phyloP scores from a whole-genome alignment of 2,329 filamentous ascomycete genomes.

The Pseudogymnoascus sp. region DNA sequence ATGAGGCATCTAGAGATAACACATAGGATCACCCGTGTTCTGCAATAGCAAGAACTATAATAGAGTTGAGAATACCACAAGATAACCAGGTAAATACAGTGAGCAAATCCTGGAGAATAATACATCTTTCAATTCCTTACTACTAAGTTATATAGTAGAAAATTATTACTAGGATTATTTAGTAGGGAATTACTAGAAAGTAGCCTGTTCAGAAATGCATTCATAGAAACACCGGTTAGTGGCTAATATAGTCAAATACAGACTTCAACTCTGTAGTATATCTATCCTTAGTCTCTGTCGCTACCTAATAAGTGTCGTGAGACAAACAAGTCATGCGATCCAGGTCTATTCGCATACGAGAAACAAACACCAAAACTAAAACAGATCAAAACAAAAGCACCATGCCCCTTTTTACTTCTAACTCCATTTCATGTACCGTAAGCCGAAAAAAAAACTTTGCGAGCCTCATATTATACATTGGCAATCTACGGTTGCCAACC shows the following conservation, averaged over 20 bases:
- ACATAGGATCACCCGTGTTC: not conserved
- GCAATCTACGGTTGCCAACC: not conserved
- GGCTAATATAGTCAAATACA: not conserved
- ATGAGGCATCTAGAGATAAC: not conserved
- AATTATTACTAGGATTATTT: too few relatives aligned
- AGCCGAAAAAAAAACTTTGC: not conserved
- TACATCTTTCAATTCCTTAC: not conserved
- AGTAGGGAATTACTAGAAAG: too few relatives aligned
- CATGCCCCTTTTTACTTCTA: not conserved
- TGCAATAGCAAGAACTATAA: not conserved
- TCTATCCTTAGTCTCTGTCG: not conserved
- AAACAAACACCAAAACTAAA: not conserved
- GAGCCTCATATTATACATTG: too few relatives aligned
- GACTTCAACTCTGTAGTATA: not conserved
- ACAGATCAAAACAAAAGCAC: not conserved
- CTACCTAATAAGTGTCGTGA: not conserved
- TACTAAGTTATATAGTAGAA: too few relatives aligned
- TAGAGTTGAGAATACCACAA: not conserved
- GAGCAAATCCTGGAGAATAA: not conserved
- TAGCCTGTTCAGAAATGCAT: not conserved
- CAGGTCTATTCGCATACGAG: not conserved
- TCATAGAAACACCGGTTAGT: not conserved
- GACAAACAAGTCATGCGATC: not conserved
- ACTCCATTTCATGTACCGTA: not conserved
- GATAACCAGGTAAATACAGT: not conserved